Conservation (phyloP, 1,284 basidiomycete genomes). For the Xerocomus minutiporus region DNA sequence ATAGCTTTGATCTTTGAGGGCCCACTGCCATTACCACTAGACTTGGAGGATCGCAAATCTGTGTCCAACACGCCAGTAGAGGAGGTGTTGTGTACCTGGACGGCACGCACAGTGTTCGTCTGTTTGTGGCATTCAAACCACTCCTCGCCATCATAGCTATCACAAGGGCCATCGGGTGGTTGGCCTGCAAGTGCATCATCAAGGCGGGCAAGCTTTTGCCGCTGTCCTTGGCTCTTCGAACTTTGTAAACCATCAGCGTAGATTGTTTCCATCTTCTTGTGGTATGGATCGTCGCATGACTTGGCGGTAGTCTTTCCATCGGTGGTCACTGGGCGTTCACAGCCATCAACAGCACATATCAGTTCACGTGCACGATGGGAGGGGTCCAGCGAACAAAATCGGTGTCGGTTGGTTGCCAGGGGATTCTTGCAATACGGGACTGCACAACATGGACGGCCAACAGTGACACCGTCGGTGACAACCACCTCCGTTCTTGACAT, state of each 20-base stretch:
- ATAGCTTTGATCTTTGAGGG: background rate
- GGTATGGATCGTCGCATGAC: background rate
- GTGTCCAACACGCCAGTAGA: too few relatives aligned
- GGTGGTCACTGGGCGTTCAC: background rate
- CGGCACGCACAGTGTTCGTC: too few relatives aligned
- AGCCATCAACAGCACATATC: background rate
- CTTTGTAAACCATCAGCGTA: too few relatives aligned
- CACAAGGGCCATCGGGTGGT: too few relatives aligned
- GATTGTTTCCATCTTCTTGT: background rate
- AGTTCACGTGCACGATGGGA: background rate
- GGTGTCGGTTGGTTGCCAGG: background rate
- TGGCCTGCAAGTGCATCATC: too few relatives aligned
- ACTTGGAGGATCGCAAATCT: too few relatives aligned
- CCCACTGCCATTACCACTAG: too few relatives aligned
- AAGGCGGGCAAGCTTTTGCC: too few relatives aligned
- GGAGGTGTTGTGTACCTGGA: too few relatives aligned
- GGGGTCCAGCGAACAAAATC: background rate
- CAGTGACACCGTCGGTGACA: background rate
- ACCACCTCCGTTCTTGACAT: background rate
- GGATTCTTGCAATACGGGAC: background rate
- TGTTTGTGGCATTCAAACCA: too few relatives aligned
- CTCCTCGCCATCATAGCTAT: too few relatives aligned
- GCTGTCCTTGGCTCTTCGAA: too few relatives aligned
- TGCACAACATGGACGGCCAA: background rate
- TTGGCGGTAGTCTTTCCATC: background rate